Evolutionary conservation across 495 filamentous ascomycete genomes (phyloP), one percentile per base, ranked within the genome.

Genomic region (Melanomma pulvis-pyrius): DNA sequence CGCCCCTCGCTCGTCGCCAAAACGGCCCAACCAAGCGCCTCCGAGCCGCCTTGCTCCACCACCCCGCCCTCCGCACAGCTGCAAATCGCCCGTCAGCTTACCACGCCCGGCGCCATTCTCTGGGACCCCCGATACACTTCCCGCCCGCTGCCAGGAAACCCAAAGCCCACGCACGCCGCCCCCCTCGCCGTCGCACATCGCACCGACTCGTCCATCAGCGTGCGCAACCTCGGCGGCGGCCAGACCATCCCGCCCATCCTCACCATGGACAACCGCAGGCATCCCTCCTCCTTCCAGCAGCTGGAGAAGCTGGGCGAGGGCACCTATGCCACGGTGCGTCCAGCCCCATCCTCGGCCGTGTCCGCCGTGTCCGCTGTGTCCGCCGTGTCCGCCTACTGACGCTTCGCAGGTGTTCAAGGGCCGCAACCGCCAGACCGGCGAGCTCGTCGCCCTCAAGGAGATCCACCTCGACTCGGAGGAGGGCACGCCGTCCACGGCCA

Each of bases 261-360:
- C 13, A 81, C 65, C 39, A 96, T 96, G 92, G 92, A 96, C 78
- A 90, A 90, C 61, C 49, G 69, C 70, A 86, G 92, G 71, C 90
- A 94, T 71, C 92, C 92, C 52, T 96, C 90, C 79, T 96, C 92
- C 53, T 98, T 98, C 81, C 93, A 97, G 86, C 93, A 98, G 86
- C 86, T 98, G 77, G 93, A 98, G 79, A 98, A 90, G 89, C 82
- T 98, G 67, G 94, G 94, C 75, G 94, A 98, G 84, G 94, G 94
- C 59, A 98, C 94, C 47, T 98, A 98, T 88, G 94, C 94, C 60
- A 98, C 94, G 25, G 94, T 97, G 84, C 71, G 74, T 50, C 32
- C 7, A 15, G 13, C 30, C 17, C 7, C 22, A 19, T 12, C 19
- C 19, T 49, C 41, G 41, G 11, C 15, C 11, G n/a, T 19, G 11